A percentile compares a stretch with the other conserved stretches of the same genome.
Evolutionary conservation across 805 yeast genomes (phyloP).

Genomic region (Ogataea allantospora): DNA sequence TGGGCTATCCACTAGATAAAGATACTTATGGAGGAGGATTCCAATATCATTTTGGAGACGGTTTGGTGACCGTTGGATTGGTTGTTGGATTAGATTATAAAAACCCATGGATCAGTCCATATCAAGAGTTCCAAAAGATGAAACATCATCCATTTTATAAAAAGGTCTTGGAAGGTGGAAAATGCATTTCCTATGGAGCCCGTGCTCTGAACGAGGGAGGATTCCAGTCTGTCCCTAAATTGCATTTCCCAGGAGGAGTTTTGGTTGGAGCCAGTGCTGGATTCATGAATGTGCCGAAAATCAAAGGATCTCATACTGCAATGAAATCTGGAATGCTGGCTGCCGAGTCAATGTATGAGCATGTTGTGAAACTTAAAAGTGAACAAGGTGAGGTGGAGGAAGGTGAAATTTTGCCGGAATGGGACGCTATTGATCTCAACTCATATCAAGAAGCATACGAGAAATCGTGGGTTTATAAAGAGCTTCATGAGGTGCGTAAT

Average conservation of each 20-base stretch:
- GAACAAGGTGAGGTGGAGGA: slow-evolving; percentile 40
- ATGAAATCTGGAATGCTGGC: slow-evolving; percentile 95
- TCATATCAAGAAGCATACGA: slow-evolving; percentile 64
- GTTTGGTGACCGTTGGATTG: slow-evolving; percentile 86
- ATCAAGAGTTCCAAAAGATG: slow-evolving; percentile 92
- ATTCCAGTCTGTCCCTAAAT: slow-evolving; percentile 83
- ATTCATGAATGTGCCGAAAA: slow-evolving; percentile 94
- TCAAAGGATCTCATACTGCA: slow-evolving; percentile 97
- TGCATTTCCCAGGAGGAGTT: slow-evolving; percentile 94
- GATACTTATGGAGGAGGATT: slow-evolving; percentile 95
- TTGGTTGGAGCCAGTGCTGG: slow-evolving; percentile 96
- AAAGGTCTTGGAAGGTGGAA: slow-evolving; percentile 77
- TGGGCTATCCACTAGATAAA: slow-evolving; percentile 81
- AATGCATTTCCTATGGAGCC: slow-evolving; percentile 91
- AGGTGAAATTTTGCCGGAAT: slow-evolving; percentile 33
- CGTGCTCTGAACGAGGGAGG: slow-evolving; percentile 98
- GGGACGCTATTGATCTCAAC: slow-evolving; percentile 48
- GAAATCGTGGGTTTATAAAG: slow-evolving; percentile 83
- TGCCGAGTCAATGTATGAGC: slow-evolving; percentile 71
- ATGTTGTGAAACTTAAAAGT: slow-evolving; percentile 46
- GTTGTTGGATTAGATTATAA: slow-evolving; percentile 92
- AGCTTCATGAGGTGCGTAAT: slow-evolving; percentile 81
- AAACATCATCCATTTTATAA: slow-evolving; percentile 86
- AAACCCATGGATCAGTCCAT: slow-evolving; percentile 94
- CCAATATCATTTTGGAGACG: slow-evolving; percentile 95